Conservation (phyloP, 2,329 filamentous ascomycete species). For the Alternaria infectoria region DNA sequence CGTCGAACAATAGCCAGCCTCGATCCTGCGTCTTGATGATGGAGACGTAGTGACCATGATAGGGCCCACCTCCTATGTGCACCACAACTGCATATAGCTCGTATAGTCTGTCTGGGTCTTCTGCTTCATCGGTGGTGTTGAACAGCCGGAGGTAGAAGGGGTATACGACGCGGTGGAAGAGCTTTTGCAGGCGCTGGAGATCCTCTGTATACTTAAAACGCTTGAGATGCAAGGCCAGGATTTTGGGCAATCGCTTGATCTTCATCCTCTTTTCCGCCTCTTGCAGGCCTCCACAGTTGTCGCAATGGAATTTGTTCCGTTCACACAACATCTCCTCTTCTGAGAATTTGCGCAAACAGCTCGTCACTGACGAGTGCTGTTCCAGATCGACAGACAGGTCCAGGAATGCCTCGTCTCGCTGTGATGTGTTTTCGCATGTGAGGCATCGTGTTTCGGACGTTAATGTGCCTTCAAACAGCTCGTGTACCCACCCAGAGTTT, state of each 20-base stretch:
- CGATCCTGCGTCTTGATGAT: slow-evolving; percentile 97
- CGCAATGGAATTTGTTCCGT: slow-evolving; percentile 98
- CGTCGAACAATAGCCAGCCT: slow-evolving; percentile 95
- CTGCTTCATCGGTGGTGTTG: slow-evolving; percentile 94
- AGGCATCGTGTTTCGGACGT: slow-evolving; percentile 96
- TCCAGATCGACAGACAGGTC: slow-evolving; percentile 96
- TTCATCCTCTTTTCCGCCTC: slow-evolving; percentile 99
- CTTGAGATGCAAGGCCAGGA: slow-evolving; percentile 91
- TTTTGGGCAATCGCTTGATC: slow-evolving; percentile 90
- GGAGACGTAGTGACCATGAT: slow-evolving; percentile 96
- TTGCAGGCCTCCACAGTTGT: slow-evolving; percentile 93
- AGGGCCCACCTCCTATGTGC: slow-evolving; percentile 94
- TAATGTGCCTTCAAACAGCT: slow-evolving; percentile 92
- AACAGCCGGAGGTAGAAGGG: slow-evolving; percentile 96
- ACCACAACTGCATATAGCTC: slow-evolving; percentile 97
- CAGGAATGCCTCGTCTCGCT: slow-evolving; percentile 93
- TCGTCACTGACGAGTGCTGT: slow-evolving; percentile 93
- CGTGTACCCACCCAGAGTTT: slow-evolving; percentile 82
- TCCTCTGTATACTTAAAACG: slow-evolving; percentile 99
- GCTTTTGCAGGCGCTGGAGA: slow-evolving; percentile 88
- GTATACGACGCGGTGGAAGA: slow-evolving; percentile 96
- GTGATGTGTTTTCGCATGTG: slow-evolving; percentile 94
- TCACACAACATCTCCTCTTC: slow-evolving; percentile 98
- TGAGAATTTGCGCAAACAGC: slow-evolving; percentile 93
- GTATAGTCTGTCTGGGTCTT: slow-evolving; percentile 91